phyloP scores from a whole-genome alignment of 2,329 filamentous ascomycete species.

The Fusarium proliferatum region DNA sequence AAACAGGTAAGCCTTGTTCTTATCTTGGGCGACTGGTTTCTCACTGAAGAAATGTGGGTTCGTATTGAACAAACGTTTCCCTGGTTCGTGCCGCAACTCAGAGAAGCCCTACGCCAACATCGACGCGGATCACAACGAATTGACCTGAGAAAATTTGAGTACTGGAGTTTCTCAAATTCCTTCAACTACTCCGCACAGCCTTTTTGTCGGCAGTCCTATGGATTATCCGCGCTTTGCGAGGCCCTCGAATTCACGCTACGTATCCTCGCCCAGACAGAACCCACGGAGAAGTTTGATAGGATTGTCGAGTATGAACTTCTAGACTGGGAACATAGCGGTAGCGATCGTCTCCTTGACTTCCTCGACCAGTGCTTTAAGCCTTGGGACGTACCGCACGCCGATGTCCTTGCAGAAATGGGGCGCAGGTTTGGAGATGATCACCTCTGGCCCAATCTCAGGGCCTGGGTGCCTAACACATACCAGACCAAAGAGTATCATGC shows the following conservation, averaged over 20 bases:
- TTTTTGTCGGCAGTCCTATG: no score
- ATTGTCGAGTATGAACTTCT: no score
- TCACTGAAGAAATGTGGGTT: not conserved
- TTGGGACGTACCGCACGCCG: not conserved
- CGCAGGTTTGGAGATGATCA: not conserved
- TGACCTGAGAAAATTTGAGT: no score
- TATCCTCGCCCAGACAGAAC: no score
- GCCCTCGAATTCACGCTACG: not conserved
- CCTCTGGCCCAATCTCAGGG: not conserved
- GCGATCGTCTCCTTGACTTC: no score
- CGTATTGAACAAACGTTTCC: not conserved
- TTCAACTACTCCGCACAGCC: no score
- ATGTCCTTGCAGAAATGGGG: not conserved
- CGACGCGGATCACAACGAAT: no score
- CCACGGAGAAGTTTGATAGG: no score
- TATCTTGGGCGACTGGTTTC: accelerated
- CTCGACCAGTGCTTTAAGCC: not conserved
- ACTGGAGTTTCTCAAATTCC: no score
- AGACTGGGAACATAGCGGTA: not conserved
- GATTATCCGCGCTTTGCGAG: accelerated
- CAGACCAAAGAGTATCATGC: no score
- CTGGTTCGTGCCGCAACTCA: not conserved
- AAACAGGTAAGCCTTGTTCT: not conserved
- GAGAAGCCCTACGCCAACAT: no score
- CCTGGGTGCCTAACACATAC: no score